Base-by-base conservation (phyloP, 768 basidiomycete species). In the Naematelia encephala region DNA sequence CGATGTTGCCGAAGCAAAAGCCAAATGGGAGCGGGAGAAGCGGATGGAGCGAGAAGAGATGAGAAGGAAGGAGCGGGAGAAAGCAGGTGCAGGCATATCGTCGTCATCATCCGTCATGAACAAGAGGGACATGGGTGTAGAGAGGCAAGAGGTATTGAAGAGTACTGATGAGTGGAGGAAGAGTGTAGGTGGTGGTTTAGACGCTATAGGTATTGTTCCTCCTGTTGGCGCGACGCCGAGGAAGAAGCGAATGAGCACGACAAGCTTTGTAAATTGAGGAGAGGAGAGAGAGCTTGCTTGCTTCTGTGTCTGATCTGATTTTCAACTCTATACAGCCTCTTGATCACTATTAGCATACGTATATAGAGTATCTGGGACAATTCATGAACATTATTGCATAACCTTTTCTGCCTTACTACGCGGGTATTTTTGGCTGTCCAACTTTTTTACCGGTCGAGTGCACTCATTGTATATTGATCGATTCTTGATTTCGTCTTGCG, bases 1-100 rank as follows among this genome's bases (percentile, higher is more conserved):
- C 0, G 83, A 88, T 26, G 66, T 92, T 16, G 83, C 82, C 56
- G 84, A 84, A n/a, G 91, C 90, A 12, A 85, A 84, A 70, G 82
- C 81, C 66, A 84, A 88, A 26, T 94, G 91, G 91, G 90, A 91
- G 75, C 82, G 84, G 42, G 85, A 88, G 47, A 88, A 85, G 77
- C 80, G 81, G 5, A 68, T 82, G 29, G 61, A 62, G n/a, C 61
- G 52, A n/a, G 46, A 54, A 19, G 49, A 51, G 13, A 59, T 64
- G 61, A 44, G 29, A 44, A 50, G 57, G 34, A 49, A 50, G 42
- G 54, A 56, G 12, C 51, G 51, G 23, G 61, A 55, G 27, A 47
- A 42, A 56, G 59, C 52, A 26, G 57, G 59, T 56, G 28, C 16
- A 46, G 51, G 51, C 44, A 21, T 21, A 47, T 25, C 23, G 23